Percentiles rank a stretch among this genome's conserved stretches.
These are phyloP conservation scores for Glycine tomentella DNA, from an alignment of 306 rosid species.

Conservation along the genomic window DNA sequence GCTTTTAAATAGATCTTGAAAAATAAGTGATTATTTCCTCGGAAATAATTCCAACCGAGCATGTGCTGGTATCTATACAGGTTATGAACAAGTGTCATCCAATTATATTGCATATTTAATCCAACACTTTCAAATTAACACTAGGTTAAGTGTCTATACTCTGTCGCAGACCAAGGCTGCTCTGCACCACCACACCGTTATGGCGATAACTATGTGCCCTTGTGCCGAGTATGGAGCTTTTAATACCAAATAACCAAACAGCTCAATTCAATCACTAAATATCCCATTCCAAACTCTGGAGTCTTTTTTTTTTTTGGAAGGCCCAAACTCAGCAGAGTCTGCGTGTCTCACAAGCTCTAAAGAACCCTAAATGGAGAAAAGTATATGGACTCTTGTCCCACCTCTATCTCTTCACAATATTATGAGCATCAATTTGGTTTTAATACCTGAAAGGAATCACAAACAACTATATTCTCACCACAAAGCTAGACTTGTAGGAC, in stretches of 20 bases:
- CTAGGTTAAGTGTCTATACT: not conserved
- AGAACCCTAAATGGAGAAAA: not conserved
- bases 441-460: not conserved
- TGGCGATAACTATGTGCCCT: not conserved
- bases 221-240: not conserved
- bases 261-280: not conserved
- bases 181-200: not conserved
- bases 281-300: not conserved
- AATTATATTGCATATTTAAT: not conserved
- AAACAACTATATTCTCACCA: not conserved
- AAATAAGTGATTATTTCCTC: not conserved
- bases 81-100: not conserved
- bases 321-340: too few species aligned
- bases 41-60: not conserved
- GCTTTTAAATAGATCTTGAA: not conserved
- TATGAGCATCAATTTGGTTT: not conserved
- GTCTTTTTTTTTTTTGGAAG: too few species aligned
- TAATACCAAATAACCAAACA: not conserved
- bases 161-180: not conserved
- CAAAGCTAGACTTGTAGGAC: not conserved
- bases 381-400: not conserved
- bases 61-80: not conserved
- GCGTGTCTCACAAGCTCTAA: too few species aligned
- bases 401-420: not conserved
- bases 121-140: not conserved